phyloP scores from a whole-genome alignment of 2,329 filamentous ascomycete species.

The Trichoderma koningiopsis region DNA sequence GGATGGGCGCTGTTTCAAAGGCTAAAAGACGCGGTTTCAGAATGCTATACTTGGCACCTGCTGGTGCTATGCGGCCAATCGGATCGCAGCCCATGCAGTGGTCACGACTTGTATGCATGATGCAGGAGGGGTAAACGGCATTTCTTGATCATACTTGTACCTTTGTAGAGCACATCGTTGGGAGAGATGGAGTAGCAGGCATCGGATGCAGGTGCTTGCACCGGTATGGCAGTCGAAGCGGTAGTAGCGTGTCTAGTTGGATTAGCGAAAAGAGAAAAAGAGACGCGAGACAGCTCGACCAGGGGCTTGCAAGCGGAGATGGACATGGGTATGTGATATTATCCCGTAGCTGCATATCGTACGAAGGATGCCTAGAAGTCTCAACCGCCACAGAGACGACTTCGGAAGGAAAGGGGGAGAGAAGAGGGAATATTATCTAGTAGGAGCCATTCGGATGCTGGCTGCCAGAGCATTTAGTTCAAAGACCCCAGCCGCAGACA shows the following conservation, averaged over 20 bases:
- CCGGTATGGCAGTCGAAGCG: not conserved
- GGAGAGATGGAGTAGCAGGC: not conserved
- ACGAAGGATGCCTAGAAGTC: conserved; percentile 10
- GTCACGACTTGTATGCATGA: not conserved
- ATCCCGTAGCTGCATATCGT: conserved; percentile 7
- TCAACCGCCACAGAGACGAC: not conserved
- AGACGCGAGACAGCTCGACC: not conserved
- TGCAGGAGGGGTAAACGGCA: conserved; percentile 5
- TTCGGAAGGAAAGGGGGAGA: not conserved
- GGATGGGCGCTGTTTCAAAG: conserved; percentile 21
- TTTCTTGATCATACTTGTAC: not conserved
- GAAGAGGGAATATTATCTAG: not conserved
- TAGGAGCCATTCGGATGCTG: not conserved
- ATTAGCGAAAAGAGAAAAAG: not conserved
- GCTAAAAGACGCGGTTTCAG: conserved; percentile 22
- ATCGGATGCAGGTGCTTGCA: not conserved
- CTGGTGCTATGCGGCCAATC: conserved; percentile 11
- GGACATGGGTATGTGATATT: conserved; percentile 7
- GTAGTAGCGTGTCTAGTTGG: not conserved
- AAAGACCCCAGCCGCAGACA: not conserved
- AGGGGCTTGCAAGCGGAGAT: conserved; percentile 8
- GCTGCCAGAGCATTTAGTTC: not conserved
- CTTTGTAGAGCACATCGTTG: not conserved
- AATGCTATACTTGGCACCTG: not conserved
- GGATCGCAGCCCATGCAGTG: not conserved